phyloP scores from a whole-genome alignment of 2,329 filamentous ascomycete species.

The Allantophomopsis cytisporea region DNA sequence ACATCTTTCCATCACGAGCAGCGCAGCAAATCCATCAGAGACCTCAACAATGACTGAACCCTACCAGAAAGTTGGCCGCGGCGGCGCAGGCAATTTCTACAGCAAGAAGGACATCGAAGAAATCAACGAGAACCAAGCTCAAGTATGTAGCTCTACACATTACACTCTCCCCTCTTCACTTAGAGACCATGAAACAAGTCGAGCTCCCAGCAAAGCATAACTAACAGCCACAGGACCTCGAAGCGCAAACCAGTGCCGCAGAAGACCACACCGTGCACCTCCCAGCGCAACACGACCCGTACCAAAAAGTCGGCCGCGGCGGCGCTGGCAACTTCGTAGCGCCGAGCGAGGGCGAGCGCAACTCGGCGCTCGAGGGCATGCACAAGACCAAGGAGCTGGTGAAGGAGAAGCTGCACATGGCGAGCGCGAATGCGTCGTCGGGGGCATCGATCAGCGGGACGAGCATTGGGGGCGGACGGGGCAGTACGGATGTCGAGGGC shows the following conservation, averaged over 20 bases:
- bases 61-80: slow-evolving; percentile 37
- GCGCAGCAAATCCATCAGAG: too few relatives aligned
- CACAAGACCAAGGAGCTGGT: slow-evolving; percentile 13
- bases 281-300: slow-evolving; percentile 15
- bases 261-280: slow-evolving; percentile 8
- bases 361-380: slow-evolving; percentile 5
- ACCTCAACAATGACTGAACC: slow-evolving; percentile 6
- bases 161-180: background rate
- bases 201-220: background rate
- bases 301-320: slow-evolving; percentile 36
- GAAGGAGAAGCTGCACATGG: slow-evolving; percentile 2
- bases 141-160: slow-evolving; percentile 7
- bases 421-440: slow-evolving; percentile 1
- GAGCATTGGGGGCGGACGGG: slow-evolving; percentile 1
- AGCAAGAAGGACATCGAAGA: slow-evolving; percentile 36
- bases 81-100: slow-evolving; percentile 51
- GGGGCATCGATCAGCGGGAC: too few relatives aligned
- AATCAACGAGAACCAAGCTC: slow-evolving; percentile 13
- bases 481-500: slow-evolving; percentile 6
- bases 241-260: slow-evolving; percentile 12
- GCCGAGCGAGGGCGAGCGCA: slow-evolving; percentile 4
- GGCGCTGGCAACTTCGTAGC: slow-evolving; percentile 45
- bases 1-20: too few relatives aligned
- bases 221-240: slow-evolving; percentile 23
- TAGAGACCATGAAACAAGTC: too few relatives aligned